Percentiles rank a stretch among this genome's conserved stretches.
Conservation (phyloP, 2,329 filamentous ascomycete species). For the Aspergillus brasiliensis region DNA sequence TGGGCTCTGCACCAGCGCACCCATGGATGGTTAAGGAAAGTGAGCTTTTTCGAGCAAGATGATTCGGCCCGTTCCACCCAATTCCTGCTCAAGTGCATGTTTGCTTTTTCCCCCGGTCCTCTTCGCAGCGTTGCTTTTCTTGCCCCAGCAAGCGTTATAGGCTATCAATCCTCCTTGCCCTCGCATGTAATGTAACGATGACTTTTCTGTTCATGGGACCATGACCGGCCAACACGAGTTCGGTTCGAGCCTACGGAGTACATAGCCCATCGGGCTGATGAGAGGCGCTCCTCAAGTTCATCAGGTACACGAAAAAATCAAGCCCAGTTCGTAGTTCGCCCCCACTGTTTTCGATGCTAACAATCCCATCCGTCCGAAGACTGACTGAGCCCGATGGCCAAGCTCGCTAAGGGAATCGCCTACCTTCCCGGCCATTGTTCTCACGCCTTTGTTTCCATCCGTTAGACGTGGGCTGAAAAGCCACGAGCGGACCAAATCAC, state of each 20-base stretch:
- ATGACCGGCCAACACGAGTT: conserved; percentile 7
- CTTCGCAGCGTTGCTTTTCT: neutral
- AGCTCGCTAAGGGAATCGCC: neutral
- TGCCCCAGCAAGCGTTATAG: neutral
- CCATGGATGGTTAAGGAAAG: neutral
- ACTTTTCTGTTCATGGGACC: neutral
- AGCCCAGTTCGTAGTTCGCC: neutral
- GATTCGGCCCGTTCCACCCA: conserved; percentile 1
- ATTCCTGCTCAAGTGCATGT: neutral
- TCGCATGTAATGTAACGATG: conserved; percentile 7
- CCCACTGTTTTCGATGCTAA: neutral
- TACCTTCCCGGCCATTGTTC: neutral
- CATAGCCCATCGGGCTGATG: neutral
- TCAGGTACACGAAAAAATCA: neutral
- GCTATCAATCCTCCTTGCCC: conserved; percentile 1
- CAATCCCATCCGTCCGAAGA: neutral
- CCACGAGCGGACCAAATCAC: conserved; percentile 3
- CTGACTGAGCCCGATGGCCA: neutral
- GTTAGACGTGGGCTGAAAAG: neutral
- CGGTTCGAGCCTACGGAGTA: neutral
- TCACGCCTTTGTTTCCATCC: neutral
- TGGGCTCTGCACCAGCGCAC: neutral
- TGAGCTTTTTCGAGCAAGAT: neutral
- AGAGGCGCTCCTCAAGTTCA: neutral
- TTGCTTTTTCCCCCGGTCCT: conserved; percentile 1